These are phyloP conservation scores for Xylaria nigripes DNA, from an alignment of 495 filamentous ascomycete genomes.

Conservation along the genomic window DNA sequence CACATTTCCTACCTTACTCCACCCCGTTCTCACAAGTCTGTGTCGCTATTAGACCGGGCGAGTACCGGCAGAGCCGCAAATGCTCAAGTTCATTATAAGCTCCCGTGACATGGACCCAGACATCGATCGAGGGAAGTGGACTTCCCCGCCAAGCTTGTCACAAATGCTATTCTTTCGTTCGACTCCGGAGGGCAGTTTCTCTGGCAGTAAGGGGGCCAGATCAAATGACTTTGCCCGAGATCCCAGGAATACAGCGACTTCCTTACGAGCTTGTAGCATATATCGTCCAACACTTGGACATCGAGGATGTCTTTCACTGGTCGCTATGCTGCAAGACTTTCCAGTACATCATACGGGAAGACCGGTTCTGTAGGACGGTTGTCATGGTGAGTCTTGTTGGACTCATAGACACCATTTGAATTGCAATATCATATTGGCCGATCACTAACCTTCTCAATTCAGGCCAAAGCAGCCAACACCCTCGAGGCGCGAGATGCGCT, in stretches of 20 bases:
- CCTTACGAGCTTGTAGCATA: conserved; percentile 59
- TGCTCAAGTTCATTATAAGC: neutral
- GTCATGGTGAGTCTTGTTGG: conserved; percentile 44
- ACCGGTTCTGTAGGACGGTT: conserved; percentile 52
- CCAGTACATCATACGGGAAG: conserved; percentile 45
- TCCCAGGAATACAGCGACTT: conserved; percentile 26
- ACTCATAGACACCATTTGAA: neutral
- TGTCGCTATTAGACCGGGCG: too few species aligned
- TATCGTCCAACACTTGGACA: conserved; percentile 46
- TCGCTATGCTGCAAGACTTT: conserved; percentile 47
- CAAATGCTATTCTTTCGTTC: neutral
- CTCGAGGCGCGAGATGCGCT: conserved; percentile 50
- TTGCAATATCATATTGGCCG: neutral
- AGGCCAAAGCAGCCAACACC: conserved; percentile 50
- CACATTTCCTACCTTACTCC: too few species aligned
- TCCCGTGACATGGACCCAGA: too few species aligned
- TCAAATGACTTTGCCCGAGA: conserved; percentile 6
- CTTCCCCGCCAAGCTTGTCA: neutral
- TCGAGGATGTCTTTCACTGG: conserved; percentile 44
- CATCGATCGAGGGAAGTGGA: neutral
- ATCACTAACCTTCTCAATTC: conserved; percentile 10
- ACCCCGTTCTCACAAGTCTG: too few species aligned
- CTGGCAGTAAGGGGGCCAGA: conserved; percentile 3
- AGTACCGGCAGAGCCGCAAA: neutral
- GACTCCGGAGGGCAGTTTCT: conserved; percentile 2